Conservation (phyloP, 345 rosid genomes). For the Aquilaria malaccensis region DNA sequence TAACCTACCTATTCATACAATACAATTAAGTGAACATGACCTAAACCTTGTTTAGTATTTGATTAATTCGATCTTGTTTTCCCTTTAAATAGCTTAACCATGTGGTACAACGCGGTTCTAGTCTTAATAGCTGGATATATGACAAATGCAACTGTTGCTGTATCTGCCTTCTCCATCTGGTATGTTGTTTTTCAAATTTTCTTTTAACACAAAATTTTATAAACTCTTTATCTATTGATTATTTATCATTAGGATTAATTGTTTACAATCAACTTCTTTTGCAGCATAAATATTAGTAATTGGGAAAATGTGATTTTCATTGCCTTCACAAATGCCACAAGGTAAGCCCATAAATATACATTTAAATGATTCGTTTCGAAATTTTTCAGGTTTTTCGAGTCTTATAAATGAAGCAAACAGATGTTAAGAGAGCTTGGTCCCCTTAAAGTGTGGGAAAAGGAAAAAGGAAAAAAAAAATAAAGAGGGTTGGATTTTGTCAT, state of each 20-base stretch:
- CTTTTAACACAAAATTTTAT: not conserved
- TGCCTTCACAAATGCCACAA: slow-evolving; percentile 25
- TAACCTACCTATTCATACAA: not conserved
- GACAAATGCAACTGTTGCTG: slow-evolving; percentile 25
- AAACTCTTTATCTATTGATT: not conserved
- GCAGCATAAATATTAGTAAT: slow-evolving; percentile 30
- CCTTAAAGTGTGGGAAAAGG: no score
- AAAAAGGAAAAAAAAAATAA: no score
- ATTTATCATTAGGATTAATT: not conserved
- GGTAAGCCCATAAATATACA: slow-evolving; percentile 10
- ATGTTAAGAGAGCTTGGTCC: not conserved
- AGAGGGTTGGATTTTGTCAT: not conserved
- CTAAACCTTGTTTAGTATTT: not conserved
- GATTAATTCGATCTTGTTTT: not conserved
- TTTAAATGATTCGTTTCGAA: not conserved
- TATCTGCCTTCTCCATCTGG: slow-evolving; percentile 40
- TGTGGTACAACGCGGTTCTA: slow-evolving; percentile 30
- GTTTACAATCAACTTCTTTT: not conserved
- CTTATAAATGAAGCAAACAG: not conserved
- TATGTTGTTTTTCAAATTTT: not conserved
- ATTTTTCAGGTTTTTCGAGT: not conserved
- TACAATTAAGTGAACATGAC: not conserved
- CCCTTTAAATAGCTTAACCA: slow-evolving; percentile 22
- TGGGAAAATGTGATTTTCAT: slow-evolving; percentile 35
- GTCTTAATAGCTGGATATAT: slow-evolving; percentile 33